Base-by-base conservation (phyloP, 2,329 filamentous ascomycete genomes). In the Neofusicoccum sp. region DNA sequence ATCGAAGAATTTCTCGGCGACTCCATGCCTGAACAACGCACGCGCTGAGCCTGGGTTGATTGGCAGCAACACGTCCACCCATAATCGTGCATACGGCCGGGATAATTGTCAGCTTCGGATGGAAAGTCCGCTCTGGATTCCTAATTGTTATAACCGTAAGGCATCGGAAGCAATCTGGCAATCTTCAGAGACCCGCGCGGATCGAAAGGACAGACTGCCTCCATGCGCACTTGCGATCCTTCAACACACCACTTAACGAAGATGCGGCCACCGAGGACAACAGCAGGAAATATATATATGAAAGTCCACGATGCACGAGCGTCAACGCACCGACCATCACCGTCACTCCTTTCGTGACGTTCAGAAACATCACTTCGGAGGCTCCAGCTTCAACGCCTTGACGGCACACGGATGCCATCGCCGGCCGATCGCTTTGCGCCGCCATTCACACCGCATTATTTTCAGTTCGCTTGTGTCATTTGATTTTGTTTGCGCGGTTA, bases 1-100 rank as follows among this genome's bases (percentile, higher is more conserved):
- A 56, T 56, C 8, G 51, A 40, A n/a, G 51, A 56, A 6, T 56
- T 56, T 5, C 51, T 56, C 6, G 38, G 51, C 14, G 51, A 56
- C n/a, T n/a, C 26, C 38, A 41, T 16, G 24, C 49, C 49, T 9
- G 20, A 20, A 14, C 24, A n/a, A 3, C 34, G 36, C 8, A 28
- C 31, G 36, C 26, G 51, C 38, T 56, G 51, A 56, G 30, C 28
- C 5, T n/a, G n/a, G n/a, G n/a, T n/a, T n/a, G n/a, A 33, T 30
- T 1, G 24, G 16, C 2, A 6, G 16, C 34, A 7, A 4, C 12
- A 24, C 26, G 11, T n/a, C 11, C 3, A 9, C 31, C 47, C 11
- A 11, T 33, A n/a, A n/a, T 48, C 28, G 14, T n/a, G 11, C 3
- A 14, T 3, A 7, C n/a, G 14, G 36, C 14, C 36, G 6, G n/a